Percentiles rank a stretch among this genome's conserved stretches.
Evolutionary conservation across 2,329 filamentous ascomycete genomes (phyloP).

Genomic region (Chaetomiaceae sp.): DNA sequence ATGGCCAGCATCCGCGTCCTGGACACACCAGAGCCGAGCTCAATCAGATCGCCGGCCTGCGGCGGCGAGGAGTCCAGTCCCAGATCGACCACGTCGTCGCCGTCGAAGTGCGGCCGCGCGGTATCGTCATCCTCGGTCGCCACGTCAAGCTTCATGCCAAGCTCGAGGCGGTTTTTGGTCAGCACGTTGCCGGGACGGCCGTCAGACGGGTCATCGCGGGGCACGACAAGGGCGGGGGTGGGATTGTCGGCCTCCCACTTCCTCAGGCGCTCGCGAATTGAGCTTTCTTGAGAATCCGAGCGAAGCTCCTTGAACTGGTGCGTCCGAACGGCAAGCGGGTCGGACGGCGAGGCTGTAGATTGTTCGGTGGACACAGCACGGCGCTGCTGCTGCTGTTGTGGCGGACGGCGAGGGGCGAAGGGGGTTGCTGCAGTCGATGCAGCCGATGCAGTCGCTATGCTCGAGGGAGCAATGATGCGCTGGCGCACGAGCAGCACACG

Average conservation of each 20-base stretch:
- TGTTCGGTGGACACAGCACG: conserved; percentile 6
- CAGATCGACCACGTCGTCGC: conserved; percentile 33
- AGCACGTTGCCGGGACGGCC: conserved; percentile 31
- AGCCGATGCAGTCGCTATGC: not conserved
- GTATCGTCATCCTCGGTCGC: conserved; percentile 13
- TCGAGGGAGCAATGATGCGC: no score
- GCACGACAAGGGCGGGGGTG: conserved; percentile 18
- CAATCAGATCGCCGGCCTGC: conserved; percentile 45
- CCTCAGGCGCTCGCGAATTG: conserved; percentile 37
- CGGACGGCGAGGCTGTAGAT: not conserved
- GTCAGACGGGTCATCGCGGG: conserved; percentile 26
- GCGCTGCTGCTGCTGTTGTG: not conserved
- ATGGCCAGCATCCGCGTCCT: conserved; percentile 45
- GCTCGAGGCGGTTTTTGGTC: conserved; percentile 31
- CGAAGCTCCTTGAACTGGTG: no score
- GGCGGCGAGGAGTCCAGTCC: conserved; percentile 29
- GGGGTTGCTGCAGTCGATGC: not conserved
- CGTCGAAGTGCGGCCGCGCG: conserved; percentile 30
- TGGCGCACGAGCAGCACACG: conserved; percentile 1
- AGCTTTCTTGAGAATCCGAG: not conserved
- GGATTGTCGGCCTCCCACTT: conserved; percentile 37
- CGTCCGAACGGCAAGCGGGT: no score
- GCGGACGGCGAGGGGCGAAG: no score
- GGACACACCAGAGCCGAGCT: conserved; percentile 31
- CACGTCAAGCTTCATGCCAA: conserved; percentile 24